These are phyloP conservation scores for Bipolaris gigantea DNA, from an alignment of 2,329 filamentous ascomycete genomes.

Conservation along the genomic window DNA sequence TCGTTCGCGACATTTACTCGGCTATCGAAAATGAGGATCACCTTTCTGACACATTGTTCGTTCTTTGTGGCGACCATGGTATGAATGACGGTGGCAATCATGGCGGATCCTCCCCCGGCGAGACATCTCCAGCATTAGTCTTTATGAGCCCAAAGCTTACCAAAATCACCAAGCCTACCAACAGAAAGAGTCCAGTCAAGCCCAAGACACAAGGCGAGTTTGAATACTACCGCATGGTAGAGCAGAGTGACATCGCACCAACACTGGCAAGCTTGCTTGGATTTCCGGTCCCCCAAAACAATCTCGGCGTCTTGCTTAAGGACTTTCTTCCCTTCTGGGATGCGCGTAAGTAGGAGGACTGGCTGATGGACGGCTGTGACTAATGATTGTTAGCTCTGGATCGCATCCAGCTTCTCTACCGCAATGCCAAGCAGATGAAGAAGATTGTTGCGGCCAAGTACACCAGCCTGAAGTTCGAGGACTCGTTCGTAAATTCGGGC, in stretches of 20 bases:
- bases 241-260: slow-evolving; percentile 92
- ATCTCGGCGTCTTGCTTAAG: slow-evolving; percentile 80
- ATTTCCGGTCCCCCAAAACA: slow-evolving; percentile 87
- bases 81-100: slow-evolving; percentile 99
- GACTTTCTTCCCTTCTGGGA: slow-evolving; percentile 80
- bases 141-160: slow-evolving; percentile 86
- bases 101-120: slow-evolving; percentile 87
- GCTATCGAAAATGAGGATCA: slow-evolving; percentile 72
- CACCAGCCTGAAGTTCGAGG: slow-evolving; percentile 55
- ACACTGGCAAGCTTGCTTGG: slow-evolving; percentile 85
- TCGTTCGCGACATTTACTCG: slow-evolving; percentile 74
- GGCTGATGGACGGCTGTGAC: background rate
- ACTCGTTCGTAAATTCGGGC: background rate
- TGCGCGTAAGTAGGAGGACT: slow-evolving; percentile 59
- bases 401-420: slow-evolving; percentile 67
- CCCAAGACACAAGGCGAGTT: slow-evolving; percentile 64
- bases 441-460: slow-evolving; percentile 76
- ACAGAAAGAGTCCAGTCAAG: slow-evolving; percentile 56
- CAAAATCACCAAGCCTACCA: slow-evolving; percentile 49
- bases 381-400: slow-evolving; percentile 49
- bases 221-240: slow-evolving; percentile 79
- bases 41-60: slow-evolving; percentile 75
- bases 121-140: slow-evolving; percentile 89
- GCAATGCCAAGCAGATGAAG: slow-evolving; percentile 80
- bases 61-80: slow-evolving; percentile 93